Evolutionary conservation across 2,329 filamentous ascomycete species (phyloP), one percentile per base, ranked within the genome.

Genomic region (Penicillium sp.): DNA sequence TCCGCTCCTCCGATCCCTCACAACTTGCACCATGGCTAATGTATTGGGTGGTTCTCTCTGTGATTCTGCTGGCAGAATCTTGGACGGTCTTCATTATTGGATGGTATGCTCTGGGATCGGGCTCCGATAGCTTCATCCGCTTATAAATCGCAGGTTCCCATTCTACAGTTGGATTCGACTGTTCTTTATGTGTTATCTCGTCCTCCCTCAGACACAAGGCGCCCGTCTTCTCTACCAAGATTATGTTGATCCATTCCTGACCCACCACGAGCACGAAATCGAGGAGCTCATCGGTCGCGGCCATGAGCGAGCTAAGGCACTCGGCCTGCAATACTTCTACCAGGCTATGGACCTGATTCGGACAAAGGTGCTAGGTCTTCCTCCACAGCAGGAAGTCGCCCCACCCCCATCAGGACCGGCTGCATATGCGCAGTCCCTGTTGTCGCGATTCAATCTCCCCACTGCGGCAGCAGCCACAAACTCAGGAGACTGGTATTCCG

Each of bases 1-100:
- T 99, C 70, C 93, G 94, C 77, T 92, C 91, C 15, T 89, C 89
- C 50, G 90, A 97, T 74, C 92, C 92, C 2, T 88, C 90, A 35
- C 87, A 95, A 71, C 83, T 97, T 57, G 90, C 90, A 61, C 93
- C 93, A 87, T 99, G 94, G 94, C 85, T 97, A 63, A 97, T 97
- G 89, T 99, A 97, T 83, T 99, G 93, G 89, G 91, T 96, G 57
- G 91, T 96, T 23, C 84, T 97, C 62, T 89, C 90, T 58, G 88
- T 90, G 72, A 85, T 87, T 66, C 81, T 92, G 54, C 84, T 94
- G 58, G 85, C 87, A 75, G 94, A 97, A 78, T 92, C 89, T 45
- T 96, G 92, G 85, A 86, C 89, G 54, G 85, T 88, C 67, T 96
- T 93, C 77, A 87, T 97, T 69, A 83, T 97, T 45, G 83, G 83